phyloP scores from a whole-genome alignment of 78 protist species.

The Planoprotostelium fungivorum region DNA sequence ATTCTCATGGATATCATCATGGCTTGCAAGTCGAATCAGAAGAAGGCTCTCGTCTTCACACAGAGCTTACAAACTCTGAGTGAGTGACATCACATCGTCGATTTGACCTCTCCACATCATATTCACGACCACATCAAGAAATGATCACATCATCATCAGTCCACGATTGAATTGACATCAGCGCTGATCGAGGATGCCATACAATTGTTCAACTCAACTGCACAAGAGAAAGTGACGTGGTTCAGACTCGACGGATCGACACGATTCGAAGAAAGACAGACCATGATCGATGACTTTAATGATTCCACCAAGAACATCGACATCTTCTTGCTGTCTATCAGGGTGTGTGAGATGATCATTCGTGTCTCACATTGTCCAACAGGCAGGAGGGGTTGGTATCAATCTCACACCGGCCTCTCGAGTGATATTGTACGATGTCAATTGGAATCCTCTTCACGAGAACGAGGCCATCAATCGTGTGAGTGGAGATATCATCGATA shows the following conservation, averaged over 20 bases:
- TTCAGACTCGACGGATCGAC: slow-evolving; percentile 36
- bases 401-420: slow-evolving; percentile 93
- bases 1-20: neutral
- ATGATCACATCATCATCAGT: too few relatives aligned
- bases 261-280: slow-evolving; percentile 16
- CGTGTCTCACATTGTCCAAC: neutral
- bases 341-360: neutral
- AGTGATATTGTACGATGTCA: slow-evolving; percentile 87
- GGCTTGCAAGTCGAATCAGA: neutral
- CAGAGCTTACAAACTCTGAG: neutral
- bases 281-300: slow-evolving; percentile 12
- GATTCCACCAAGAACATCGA: neutral
- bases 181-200: too few relatives aligned
- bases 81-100: neutral
- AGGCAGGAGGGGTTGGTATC: slow-evolving; percentile 89
- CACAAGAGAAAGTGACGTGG: too few relatives aligned
- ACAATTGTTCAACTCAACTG: too few relatives aligned
- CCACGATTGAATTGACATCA: too few relatives aligned
- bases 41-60: neutral
- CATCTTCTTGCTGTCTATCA: slow-evolving; percentile 37
- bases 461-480: slow-evolving; percentile 88
- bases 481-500: neutral
- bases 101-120: neutral
- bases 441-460: slow-evolving; percentile 75
- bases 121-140: too few relatives aligned